Conservation (phyloP, 139 green algal genomes). For the Mychonastes homosphaera region DNA sequence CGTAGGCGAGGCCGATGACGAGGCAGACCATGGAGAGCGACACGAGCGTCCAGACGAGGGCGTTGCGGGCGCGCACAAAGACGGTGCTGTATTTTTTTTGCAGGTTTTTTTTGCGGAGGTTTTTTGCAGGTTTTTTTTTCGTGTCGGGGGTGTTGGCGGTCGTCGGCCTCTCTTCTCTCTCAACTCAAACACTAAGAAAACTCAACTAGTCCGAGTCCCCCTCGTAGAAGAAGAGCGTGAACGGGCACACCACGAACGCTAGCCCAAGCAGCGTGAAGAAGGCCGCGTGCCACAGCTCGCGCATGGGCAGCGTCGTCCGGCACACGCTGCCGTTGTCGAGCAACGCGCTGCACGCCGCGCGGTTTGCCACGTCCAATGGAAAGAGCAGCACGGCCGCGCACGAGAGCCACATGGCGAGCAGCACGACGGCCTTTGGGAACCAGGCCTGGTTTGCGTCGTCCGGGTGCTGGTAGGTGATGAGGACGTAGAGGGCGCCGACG, state of each 20-base stretch:
- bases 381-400: constrained; percentile 86
- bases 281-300: constrained; percentile 70
- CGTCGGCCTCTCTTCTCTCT: no score
- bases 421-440: constrained; percentile 86
- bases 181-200: no score
- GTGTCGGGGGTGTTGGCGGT: no score
- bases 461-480: constrained; percentile 87
- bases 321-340: no score
- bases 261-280: constrained; percentile 80
- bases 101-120: no score
- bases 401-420: constrained; percentile 75
- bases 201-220: constrained; percentile 74
- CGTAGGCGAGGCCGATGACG: constrained; percentile 67
- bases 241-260: constrained; percentile 76
- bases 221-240: constrained; percentile 97
- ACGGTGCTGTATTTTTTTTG: constrained; percentile 47
- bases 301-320: constrained; percentile 76
- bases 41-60: constrained; percentile 43
- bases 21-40: constrained; percentile 25
- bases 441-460: constrained; percentile 93
- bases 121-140: no score
- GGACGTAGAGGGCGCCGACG: constrained; percentile 66
- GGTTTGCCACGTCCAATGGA: constrained; percentile 90
- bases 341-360: constrained; percentile 61
- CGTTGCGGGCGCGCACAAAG: constrained; percentile 40